Percentiles rank a stretch among this genome's conserved stretches.
These are phyloP conservation scores for Colletotrichum sp. DNA, from an alignment of 2,329 filamentous ascomycete species.

Conservation along the genomic window DNA sequence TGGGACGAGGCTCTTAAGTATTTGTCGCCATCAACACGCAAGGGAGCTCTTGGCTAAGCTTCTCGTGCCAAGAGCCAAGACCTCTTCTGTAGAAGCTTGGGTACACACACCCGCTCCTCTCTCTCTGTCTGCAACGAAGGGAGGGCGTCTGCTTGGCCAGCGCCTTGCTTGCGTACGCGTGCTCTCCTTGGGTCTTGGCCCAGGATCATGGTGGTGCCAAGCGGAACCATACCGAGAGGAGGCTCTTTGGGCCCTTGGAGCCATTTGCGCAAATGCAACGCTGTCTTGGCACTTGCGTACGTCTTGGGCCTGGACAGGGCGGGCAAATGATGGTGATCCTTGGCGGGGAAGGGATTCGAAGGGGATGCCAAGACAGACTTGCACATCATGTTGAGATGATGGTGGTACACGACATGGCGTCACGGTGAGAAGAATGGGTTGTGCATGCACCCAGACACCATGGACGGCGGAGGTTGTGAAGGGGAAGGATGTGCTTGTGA, in stretches of 20 bases:
- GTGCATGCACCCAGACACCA: too few species aligned
- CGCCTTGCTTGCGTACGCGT: background rate
- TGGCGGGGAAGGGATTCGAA: background rate
- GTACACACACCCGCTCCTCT: background rate
- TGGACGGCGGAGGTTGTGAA: background rate
- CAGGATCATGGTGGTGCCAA: background rate
- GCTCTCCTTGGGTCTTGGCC: background rate
- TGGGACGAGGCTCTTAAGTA: conserved; percentile 4
- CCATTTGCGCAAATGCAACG: background rate
- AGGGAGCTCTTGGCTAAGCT: conserved; percentile 14
- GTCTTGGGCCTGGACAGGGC: background rate
- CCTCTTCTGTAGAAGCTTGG: background rate
- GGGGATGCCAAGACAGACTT: background rate
- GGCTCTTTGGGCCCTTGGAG: background rate
- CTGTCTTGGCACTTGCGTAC: conserved; percentile 6
- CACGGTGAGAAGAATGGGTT: background rate
- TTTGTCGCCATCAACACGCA: background rate
- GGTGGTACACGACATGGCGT: background rate
- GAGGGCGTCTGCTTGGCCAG: background rate
- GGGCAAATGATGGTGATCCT: background rate
- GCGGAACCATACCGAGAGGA: conserved; percentile 4
- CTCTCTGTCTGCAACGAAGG: background rate
- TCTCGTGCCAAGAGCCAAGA: conserved; percentile 15
- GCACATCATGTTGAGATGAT: background rate
- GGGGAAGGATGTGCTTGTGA: background rate